Conservation (phyloP, 2,329 filamentous ascomycete genomes). For the Cercospora sp. region DNA sequence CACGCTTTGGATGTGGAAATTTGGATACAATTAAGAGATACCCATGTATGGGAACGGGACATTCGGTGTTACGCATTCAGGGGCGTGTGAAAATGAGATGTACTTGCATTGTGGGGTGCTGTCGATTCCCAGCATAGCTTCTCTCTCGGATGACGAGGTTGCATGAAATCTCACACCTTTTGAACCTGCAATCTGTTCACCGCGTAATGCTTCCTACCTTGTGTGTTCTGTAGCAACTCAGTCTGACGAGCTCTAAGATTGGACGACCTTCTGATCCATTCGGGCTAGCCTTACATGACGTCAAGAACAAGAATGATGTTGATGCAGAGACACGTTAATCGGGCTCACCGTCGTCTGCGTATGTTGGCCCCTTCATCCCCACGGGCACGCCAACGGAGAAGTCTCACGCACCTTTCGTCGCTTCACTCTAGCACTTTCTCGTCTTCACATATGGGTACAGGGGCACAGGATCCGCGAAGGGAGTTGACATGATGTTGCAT, state of each 20-base stretch:
- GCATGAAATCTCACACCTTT: not conserved
- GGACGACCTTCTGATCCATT: not conserved
- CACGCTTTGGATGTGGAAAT: not conserved
- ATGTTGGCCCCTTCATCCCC: not conserved
- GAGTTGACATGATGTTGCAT: not conserved
- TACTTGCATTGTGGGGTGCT: not conserved
- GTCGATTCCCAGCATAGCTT: not conserved
- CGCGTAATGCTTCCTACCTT: not conserved
- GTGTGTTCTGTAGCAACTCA: not conserved
- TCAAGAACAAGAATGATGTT: not conserved
- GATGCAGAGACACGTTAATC: not conserved
- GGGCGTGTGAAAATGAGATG: not conserved
- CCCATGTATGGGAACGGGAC: not conserved
- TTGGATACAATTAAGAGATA: conserved; percentile 2
- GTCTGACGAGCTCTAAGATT: not conserved
- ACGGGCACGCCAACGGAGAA: not conserved
- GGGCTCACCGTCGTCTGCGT: not conserved
- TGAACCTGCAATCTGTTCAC: not conserved
- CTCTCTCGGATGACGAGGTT: not conserved
- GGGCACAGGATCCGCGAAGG: not conserved
- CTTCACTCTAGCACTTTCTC: not conserved
- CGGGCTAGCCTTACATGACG: not conserved
- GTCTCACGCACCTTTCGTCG: not conserved
- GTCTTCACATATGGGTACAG: too few relatives aligned
- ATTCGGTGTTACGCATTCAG: not conserved